Conservation (phyloP, 805 yeast genomes). For the Starmerella floris region DNA sequence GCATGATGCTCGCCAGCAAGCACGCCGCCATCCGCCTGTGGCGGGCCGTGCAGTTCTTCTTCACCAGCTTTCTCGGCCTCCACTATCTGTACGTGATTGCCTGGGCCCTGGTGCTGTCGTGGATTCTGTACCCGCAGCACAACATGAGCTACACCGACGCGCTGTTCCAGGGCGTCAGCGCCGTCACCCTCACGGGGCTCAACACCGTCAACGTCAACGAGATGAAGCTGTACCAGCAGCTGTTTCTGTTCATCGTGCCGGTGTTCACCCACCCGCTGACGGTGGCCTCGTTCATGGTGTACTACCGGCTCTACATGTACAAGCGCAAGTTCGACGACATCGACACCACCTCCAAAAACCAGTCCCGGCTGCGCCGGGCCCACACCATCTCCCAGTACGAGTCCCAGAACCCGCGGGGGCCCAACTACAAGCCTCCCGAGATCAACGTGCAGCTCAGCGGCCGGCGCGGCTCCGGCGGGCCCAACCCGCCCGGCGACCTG, state of each 20-base stretch:
- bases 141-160: slow-evolving; percentile 62
- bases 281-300: slow-evolving; percentile 66
- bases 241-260: slow-evolving; percentile 48
- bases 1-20: not conserved
- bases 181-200: slow-evolving; percentile 83
- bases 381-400: slow-evolving; percentile 44
- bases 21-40: slow-evolving; percentile 8
- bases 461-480: not conserved
- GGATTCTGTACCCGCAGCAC: slow-evolving; percentile 62
- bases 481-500: not conserved
- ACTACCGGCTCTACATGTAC: slow-evolving; percentile 76
- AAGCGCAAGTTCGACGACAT: slow-evolving; percentile 77
- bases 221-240: slow-evolving; percentile 64
- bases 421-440: not conserved
- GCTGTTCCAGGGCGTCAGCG: slow-evolving; percentile 60
- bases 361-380: slow-evolving; percentile 70
- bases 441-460: slow-evolving; percentile 4
- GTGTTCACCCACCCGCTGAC: slow-evolving; percentile 73
- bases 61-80: slow-evolving; percentile 20
- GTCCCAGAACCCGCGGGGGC: slow-evolving; percentile 1
- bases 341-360: slow-evolving; percentile 58
- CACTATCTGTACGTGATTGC: slow-evolving; percentile 47
- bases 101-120: slow-evolving; percentile 52
- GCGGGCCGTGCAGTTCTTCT: slow-evolving; percentile 1
- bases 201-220: slow-evolving; percentile 62